These are phyloP conservation scores for Urtica urens DNA, from an alignment of 306 rosid genomes.

Conservation along the genomic window DNA sequence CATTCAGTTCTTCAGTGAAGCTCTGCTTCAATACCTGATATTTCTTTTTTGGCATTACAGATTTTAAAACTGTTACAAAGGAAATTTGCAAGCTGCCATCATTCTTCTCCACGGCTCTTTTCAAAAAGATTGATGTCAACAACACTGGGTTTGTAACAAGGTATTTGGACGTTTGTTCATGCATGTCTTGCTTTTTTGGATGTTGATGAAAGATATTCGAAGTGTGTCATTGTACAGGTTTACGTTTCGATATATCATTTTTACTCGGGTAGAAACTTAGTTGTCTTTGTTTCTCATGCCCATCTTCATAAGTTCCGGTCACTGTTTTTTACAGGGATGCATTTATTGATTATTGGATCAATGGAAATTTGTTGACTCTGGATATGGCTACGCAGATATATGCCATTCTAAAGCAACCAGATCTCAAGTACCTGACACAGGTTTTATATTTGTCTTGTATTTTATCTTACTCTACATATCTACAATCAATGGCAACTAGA, in stretches of 20 bases:
- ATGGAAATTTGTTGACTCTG: constrained; percentile 71
- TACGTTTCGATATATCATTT: not conserved
- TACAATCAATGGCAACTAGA: constrained; percentile 8
- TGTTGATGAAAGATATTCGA: constrained; percentile 6
- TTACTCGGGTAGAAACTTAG: no score
- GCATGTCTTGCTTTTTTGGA: constrained; percentile 6
- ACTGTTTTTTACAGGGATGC: constrained; percentile 42
- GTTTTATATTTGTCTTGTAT: constrained; percentile 30
- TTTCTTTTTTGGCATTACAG: constrained; percentile 39
- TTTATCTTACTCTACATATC: constrained; percentile 8
- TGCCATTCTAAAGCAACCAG: constrained; percentile 75
- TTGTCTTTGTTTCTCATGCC: constrained; percentile 3
- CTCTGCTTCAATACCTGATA: constrained; percentile 7
- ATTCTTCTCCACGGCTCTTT: constrained; percentile 64
- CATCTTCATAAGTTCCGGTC: constrained; percentile 7
- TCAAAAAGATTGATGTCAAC: constrained; percentile 64
- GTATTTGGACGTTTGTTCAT: constrained; percentile 26
- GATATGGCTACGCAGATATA: constrained; percentile 79
- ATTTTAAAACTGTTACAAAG: constrained; percentile 72
- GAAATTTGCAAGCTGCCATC: constrained; percentile 98
- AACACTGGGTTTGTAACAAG: constrained; percentile 79
- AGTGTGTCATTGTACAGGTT: not conserved
- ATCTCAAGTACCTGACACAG: constrained; percentile 74
- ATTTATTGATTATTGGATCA: constrained; percentile 82
- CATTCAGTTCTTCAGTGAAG: no score